A percentile compares a stretch with the other conserved stretches of the same genome.
Conservation (phyloP, 169 alveolate species). For the Plasmodium vivax region DNA sequence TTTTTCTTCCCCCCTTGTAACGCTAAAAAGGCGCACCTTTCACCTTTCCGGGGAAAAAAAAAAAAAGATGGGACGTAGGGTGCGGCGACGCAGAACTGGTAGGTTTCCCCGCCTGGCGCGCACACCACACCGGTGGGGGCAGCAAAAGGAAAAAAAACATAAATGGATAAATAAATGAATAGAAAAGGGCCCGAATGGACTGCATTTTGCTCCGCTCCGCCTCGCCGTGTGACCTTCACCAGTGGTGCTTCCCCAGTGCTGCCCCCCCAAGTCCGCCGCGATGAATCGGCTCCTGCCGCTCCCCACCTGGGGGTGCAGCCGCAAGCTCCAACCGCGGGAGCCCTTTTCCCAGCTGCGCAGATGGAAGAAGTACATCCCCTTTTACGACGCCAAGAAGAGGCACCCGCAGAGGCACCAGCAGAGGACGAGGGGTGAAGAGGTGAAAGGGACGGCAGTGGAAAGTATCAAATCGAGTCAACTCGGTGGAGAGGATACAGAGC, state of each 20-base stretch:
- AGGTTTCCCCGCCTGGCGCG: neutral
- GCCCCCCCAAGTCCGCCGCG: neutral
- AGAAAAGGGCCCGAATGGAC: neutral
- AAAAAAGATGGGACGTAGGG: neutral
- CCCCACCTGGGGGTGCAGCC: neutral
- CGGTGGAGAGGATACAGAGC: neutral
- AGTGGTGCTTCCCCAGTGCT: neutral
- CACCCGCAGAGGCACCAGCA: neutral
- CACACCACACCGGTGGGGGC: neutral
- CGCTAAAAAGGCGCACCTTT: neutral
- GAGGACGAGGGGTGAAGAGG: neutral
- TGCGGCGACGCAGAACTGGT: neutral
- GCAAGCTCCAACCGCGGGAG: neutral
- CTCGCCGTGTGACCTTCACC: no score
- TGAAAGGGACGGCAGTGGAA: neutral
- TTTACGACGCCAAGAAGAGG: constrained; percentile 43
- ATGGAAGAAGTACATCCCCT: constrained; percentile 57
- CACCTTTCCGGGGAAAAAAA: neutral
- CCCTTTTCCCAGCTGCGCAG: constrained; percentile 14
- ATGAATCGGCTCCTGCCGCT: neutral
- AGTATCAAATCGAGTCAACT: neutral
- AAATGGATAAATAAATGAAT: no score
- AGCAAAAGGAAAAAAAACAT: neutral
- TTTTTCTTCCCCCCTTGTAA: neutral
- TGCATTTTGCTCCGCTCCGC: neutral